Percentiles rank a stretch among this genome's conserved stretches.
phyloP scores from a whole-genome alignment of 1,139 yeast genomes.

The Spencermartinsiella ligniputridi region DNA sequence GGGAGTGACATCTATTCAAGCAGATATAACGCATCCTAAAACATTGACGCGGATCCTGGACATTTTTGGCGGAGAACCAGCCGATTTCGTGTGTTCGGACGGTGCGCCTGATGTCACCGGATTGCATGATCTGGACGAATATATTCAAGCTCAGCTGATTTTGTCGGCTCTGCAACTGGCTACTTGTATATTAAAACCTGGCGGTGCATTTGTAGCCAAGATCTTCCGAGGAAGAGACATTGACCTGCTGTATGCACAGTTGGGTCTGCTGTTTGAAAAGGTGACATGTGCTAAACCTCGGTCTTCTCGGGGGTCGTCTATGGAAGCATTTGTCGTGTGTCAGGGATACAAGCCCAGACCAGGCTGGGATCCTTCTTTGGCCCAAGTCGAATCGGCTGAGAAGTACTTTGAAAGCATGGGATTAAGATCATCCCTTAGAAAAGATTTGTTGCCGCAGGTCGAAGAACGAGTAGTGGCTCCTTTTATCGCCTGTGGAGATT shows the following conservation, averaged over 20 bases:
- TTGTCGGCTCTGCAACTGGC: conserved; percentile 88
- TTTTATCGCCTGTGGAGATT: conserved; percentile 90
- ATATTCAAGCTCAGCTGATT: conserved; percentile 90
- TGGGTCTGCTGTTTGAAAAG: conserved; percentile 74
- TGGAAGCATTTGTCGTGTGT: conserved; percentile 93
- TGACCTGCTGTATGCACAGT: conserved; percentile 82
- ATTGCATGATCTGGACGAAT: conserved; percentile 91
- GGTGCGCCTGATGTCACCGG: conserved; percentile 99
- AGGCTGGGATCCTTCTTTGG: conserved; percentile 67
- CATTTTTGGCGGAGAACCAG: conserved; percentile 83
- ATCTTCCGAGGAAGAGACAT: conserved; percentile 94
- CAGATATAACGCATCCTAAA: conserved; percentile 94
- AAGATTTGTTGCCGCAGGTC: conserved; percentile 30
- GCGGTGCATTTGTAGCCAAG: conserved; percentile 93
- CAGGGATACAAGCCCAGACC: conserved; percentile 75
- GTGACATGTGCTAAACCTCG: conserved; percentile 96
- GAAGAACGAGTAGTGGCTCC: conserved; percentile 78
- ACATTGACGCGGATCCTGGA: conserved; percentile 72
- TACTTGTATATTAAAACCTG: conserved; percentile 78
- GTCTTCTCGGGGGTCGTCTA: conserved; percentile 86
- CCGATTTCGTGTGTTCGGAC: conserved; percentile 93
- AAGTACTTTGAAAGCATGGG: conserved; percentile 59
- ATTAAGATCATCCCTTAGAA: conserved; percentile 26
- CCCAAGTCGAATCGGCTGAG: conserved; percentile 56
- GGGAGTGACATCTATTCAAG: conserved; percentile 84